phyloP scores from a whole-genome alignment of 768 basidiomycete genomes.

The Mycena capillaripes region DNA sequence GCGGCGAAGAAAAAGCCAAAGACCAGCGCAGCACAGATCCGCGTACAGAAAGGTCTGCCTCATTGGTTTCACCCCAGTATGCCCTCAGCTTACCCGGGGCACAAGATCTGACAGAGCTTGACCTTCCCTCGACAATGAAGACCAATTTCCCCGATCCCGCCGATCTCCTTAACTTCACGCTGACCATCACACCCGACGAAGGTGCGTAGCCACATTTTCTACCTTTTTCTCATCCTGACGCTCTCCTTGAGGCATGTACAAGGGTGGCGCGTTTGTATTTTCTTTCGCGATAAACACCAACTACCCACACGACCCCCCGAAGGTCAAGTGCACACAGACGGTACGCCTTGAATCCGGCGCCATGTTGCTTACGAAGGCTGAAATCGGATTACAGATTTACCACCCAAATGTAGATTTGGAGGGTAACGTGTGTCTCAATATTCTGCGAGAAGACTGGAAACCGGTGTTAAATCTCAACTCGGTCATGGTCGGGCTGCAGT shows the following conservation, averaged over 20 bases:
- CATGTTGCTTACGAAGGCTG: neutral
- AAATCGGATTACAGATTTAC: conserved; percentile 80
- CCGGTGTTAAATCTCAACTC: conserved; percentile 98
- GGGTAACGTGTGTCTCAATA: conserved; percentile 98
- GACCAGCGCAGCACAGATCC: conserved; percentile 97
- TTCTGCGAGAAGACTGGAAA: conserved; percentile 99
- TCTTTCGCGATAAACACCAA: conserved; percentile 97
- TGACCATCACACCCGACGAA: conserved; percentile 97
- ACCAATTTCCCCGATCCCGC: conserved; percentile 92
- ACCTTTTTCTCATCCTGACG: neutral
- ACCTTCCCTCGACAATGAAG: conserved; percentile 96
- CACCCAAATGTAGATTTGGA: conserved; percentile 99
- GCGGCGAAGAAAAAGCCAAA: conserved; percentile 98
- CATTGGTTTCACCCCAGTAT: neutral
- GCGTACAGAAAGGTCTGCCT: conserved; percentile 95
- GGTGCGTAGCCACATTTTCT: conserved; percentile 62
- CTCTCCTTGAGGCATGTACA: conserved; percentile 85
- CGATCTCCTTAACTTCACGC: conserved; percentile 96
- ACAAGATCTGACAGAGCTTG: conserved; percentile 95
- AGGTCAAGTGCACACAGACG: conserved; percentile 96
- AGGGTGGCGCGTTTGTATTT: conserved; percentile 93
- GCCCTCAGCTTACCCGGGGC: neutral
- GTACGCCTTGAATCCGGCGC: conserved; percentile 55
- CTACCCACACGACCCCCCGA: conserved; percentile 99
- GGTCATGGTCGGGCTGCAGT: conserved; percentile 98